Conservation (phyloP, 257 asterid species). For the Solanum lycopersicoides region DNA sequence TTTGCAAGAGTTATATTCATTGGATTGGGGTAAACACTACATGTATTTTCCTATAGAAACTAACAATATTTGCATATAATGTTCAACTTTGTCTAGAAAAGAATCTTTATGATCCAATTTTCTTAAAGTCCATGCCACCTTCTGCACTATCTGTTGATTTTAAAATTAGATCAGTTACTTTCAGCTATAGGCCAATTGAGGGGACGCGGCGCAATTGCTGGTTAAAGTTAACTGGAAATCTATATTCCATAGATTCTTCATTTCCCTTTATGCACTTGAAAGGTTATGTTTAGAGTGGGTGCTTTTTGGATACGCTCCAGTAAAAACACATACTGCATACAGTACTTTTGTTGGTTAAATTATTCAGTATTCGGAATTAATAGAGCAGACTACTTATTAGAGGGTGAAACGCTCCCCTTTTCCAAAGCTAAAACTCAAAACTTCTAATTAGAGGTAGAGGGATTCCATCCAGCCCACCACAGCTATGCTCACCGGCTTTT, state of each 20-base stretch:
- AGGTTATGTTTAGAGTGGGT: background rate
- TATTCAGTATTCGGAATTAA: too few species aligned
- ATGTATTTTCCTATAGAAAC: background rate
- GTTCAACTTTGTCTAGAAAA: slow-evolving; percentile 3
- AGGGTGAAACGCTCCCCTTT: background rate
- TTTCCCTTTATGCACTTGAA: background rate
- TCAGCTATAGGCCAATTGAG: slow-evolving; percentile 12
- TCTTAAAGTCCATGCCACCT: slow-evolving; percentile 4
- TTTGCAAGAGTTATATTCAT: background rate
- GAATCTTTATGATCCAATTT: background rate
- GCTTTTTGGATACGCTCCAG: background rate
- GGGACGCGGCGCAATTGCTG: slow-evolving; percentile 16
- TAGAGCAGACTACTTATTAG: too few species aligned
- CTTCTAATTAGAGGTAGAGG: background rate
- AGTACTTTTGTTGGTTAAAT: background rate
- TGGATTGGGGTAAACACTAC: background rate
- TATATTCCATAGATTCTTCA: background rate
- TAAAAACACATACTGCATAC: background rate
- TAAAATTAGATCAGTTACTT: slow-evolving; percentile 9
- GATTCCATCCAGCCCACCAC: background rate
- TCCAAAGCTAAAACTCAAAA: rapidly evolving
- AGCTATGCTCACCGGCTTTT: background rate
- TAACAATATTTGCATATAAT: background rate
- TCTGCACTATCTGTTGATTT: background rate
- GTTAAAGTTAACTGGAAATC: background rate